Base-by-base conservation (phyloP, 164 flowering plant species). In the Piper betle region DNA sequence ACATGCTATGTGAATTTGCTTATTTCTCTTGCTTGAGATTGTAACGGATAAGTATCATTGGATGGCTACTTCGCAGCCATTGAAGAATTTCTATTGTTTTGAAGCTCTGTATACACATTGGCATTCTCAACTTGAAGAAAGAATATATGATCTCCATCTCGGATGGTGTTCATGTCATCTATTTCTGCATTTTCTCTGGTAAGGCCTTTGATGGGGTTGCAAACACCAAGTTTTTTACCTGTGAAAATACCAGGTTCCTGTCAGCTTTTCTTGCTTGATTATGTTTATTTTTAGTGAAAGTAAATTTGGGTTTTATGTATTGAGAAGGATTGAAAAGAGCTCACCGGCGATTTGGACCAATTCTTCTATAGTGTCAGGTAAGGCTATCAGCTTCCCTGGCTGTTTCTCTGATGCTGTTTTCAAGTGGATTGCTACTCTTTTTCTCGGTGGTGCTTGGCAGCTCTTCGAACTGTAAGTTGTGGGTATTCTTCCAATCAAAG, bases 101-200 rank as follows among this genome's bases (percentile, higher is more conserved):
- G 62, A 65, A 57, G 37, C 62, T 53, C 64, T 57, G 60, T 65
- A 16, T 57, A 52, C 55, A 62, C 58, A 60, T 42, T 64, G 62
- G 68, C 77, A 70, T 15, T 9, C 16, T 74, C 66, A 52, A 68
- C 61, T 63, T 73, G 69, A 62, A 79, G 73, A 61, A 92, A 78
- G 76, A 85, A 85, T 73, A 87, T 75, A 73, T 83, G 84, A 64
- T 90, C 97, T 18, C 92, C 96, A 71, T 90, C 96, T 66, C 94
- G 76, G 52, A 90, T 73, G 50, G 84, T 85, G 20, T 72, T 66
- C 54, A 82, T 73, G 67, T 93, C 95, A 71, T 90, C 96, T 66
- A 88, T 80, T 75, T 90, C 96, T 75, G 96, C 95, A 72, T 80
- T 77, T 66, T 86, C 89, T 58, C 65, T 71, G 60, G 72, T 86